Evolutionary conservation across 2,329 filamentous ascomycete species (phyloP).

Genomic region (Penicillium sp.): DNA sequence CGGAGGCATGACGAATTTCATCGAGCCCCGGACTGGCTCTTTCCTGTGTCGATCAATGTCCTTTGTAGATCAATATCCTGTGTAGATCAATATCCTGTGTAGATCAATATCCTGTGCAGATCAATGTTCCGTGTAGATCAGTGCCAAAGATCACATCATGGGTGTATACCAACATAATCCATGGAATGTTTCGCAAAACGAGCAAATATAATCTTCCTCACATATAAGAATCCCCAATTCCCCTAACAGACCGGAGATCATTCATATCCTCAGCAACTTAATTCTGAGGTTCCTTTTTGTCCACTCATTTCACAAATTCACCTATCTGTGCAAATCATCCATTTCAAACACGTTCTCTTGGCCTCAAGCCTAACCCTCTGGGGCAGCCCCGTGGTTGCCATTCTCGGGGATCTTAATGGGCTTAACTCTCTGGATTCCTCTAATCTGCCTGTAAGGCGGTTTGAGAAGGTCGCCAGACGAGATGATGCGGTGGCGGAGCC

Average conservation of each 20-base stretch:
- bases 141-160: neutral
- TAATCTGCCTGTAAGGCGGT: neutral
- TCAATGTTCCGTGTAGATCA: neutral
- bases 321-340: neutral
- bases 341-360: neutral
- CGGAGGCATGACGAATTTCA: neutral
- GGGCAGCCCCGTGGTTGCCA: neutral
- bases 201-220: neutral
- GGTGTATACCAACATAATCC: neutral
- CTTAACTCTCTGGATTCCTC: neutral
- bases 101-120: neutral
- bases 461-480: neutral
- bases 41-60: neutral
- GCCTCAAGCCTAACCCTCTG: neutral
- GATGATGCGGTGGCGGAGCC: neutral
- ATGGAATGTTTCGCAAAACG: neutral
- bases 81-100: neutral
- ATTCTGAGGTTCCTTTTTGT: neutral
- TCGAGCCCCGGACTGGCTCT: neutral
- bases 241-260: neutral
- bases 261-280: neutral
- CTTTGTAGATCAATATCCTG: no score
- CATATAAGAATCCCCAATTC: neutral
- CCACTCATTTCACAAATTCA: neutral
- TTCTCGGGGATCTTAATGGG: neutral